A percentile compares a stretch with the other conserved stretches of the same genome.
These are phyloP conservation scores for Leccinum fallax DNA, from an alignment of 1,284 basidiomycete species.

Conservation along the genomic window DNA sequence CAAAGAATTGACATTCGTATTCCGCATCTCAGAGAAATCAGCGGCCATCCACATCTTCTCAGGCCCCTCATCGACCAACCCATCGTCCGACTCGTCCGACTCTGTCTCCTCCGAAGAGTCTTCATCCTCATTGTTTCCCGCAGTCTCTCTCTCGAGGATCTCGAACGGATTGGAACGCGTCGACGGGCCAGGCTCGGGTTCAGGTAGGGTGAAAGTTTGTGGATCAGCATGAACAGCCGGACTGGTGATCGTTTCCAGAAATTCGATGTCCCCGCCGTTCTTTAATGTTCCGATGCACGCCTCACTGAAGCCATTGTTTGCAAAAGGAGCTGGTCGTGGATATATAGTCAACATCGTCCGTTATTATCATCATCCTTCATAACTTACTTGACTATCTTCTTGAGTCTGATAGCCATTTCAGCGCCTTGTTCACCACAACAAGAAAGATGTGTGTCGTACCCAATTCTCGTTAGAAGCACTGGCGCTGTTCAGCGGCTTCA, in stretches of 20 bases:
- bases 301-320: constrained; percentile 45
- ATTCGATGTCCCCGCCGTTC: constrained; percentile 43
- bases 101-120: constrained; percentile 14
- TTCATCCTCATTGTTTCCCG: constrained; percentile 8
- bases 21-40: not conserved
- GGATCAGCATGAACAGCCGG: not conserved
- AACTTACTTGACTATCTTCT: constrained; percentile 54
- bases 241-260: constrained; percentile 30
- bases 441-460: constrained; percentile 43
- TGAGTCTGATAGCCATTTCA: constrained; percentile 39
- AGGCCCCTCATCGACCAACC: constrained; percentile 16
- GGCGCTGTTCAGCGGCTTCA: constrained; percentile 49
- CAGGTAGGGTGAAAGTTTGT: not conserved
- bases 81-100: constrained; percentile 12
- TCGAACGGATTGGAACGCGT: constrained; percentile 20
- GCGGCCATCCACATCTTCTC: constrained; percentile 37
- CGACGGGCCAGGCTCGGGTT: constrained; percentile 5
- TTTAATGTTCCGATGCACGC: constrained; percentile 24
- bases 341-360: constrained; percentile 2
- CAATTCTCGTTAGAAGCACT: constrained; percentile 50
- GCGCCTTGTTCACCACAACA: not conserved
- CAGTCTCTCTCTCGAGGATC: constrained; percentile 10
- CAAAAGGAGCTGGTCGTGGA: constrained; percentile 43
- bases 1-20: constrained; percentile 5
- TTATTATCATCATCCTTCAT: not conserved